phyloP scores from a whole-genome alignment of 2,329 filamentous ascomycete genomes.

The Cladosporium cucumerinum region DNA sequence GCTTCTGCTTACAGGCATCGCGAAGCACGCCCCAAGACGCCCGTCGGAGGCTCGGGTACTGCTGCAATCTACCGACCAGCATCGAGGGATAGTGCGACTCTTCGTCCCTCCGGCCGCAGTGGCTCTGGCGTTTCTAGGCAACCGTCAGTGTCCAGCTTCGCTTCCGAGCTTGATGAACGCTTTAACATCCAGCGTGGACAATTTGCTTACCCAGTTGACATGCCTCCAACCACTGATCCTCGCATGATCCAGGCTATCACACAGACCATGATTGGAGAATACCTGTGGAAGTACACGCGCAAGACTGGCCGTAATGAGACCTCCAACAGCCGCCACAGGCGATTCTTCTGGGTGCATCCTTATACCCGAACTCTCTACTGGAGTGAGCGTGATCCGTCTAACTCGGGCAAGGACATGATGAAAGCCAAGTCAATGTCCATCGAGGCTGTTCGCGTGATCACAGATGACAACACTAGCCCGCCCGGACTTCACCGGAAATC shows the following conservation, averaged over 20 bases:
- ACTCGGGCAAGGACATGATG: conserved; percentile 72
- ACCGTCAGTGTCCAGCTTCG: conserved; percentile 92
- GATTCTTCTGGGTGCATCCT: conserved; percentile 99
- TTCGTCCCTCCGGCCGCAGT: conserved; percentile 46
- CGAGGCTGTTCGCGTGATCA: conserved; percentile 85
- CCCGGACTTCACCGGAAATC: conserved; percentile 94
- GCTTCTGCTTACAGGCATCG: conserved; percentile 65
- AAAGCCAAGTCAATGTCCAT: conserved; percentile 87
- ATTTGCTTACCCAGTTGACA: conserved; percentile 55
- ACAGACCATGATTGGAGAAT: conserved; percentile 99
- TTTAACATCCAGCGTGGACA: conserved; percentile 68
- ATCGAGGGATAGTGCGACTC: conserved; percentile 54
- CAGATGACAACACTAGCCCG: conserved; percentile 91
- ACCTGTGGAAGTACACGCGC: conserved; percentile 97
- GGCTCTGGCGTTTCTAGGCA: conserved; percentile 50
- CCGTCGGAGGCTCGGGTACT: conserved; percentile 23
- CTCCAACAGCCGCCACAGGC: conserved; percentile 83
- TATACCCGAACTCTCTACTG: conserved; percentile 96
- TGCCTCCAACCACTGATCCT: conserved; percentile 73
- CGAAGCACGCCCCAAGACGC: conserved; percentile 28
- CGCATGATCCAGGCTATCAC: conserved; percentile 99
- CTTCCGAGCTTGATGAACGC: conserved; percentile 84
- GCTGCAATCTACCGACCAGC: conserved; percentile 21
- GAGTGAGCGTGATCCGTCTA: conserved; percentile 84
- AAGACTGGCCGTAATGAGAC: conserved; percentile 86